Base-by-base conservation (phyloP, 306 rosid genomes). In the Fragaria iinumae region DNA sequence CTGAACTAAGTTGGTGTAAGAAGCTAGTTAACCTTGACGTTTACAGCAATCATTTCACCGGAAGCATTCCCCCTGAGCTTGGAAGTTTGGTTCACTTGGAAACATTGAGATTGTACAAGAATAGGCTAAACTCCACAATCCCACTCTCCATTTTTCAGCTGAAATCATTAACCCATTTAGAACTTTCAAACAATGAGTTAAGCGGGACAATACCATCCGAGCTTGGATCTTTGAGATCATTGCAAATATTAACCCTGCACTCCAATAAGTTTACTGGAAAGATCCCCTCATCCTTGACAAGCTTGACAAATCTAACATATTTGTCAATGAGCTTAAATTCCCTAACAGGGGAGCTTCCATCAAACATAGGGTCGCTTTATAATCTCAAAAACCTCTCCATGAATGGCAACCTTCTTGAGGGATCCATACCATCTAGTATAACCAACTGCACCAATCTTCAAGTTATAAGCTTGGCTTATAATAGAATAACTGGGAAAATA, bases 311-410 rank as follows among this genome's bases (percentile, higher is more conserved):
- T 80, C 73, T 91, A 57, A 89, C 93, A 47, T 73, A 83, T 72
- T 79, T 91, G 80, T 76, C 96, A 48, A 73, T 87, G 80, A 81
- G 87, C 74, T 80, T 77, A 83, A 93, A 93, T 84, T 86, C 59
- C n/a, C 82, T 93, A 76, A 84, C 91, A 1, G 98, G 98, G 69
- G 84, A 86, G 87, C 66, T 93, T 83, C 98, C 98, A 83, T 82
- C 88, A 21, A 75, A 84, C 69, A 71, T 93, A 60, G 96, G 93
- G 59, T 50, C 77, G 75, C 93, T 93, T 84, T 83, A 80, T 66
- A 91, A 88, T 71, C 82, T 93, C 83, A 83, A 83, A 80, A 80
- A 82, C 80, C 84, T 93, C 64, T 70, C 87, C 72, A 62, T 91
- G 81, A 65, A 44, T 80, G 0, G 0, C 48, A 88, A 87, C 77